These are phyloP conservation scores for Pleurotus ostreatus DNA, from an alignment of 768 basidiomycete species.

Conservation along the genomic window DNA sequence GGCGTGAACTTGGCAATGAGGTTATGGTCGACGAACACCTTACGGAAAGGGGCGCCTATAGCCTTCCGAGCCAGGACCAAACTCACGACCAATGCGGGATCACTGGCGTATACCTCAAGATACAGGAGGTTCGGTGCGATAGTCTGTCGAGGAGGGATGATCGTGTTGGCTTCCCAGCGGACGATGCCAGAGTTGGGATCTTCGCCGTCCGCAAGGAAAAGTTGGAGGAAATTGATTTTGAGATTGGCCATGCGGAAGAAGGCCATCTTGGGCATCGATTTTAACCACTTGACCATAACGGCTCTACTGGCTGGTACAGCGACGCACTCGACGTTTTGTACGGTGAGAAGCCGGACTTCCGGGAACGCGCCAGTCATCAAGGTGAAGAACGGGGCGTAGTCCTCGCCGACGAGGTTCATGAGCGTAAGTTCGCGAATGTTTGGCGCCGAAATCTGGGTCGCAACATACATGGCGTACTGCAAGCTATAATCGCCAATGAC, in stretches of 20 bases:
- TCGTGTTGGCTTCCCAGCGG: background rate
- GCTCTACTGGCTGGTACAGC: conserved; percentile 18
- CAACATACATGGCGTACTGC: conserved; percentile 41
- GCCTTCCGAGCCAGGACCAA: conserved; percentile 32
- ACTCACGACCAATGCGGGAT: conserved; percentile 24
- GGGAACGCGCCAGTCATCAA: conserved; percentile 45
- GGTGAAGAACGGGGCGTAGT: conserved; percentile 47
- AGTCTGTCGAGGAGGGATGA: conserved; percentile 12
- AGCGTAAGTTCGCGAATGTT: conserved; percentile 55
- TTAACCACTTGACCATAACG: conserved; percentile 45
- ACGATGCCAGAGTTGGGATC: conserved; percentile 21
- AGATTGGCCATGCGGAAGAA: conserved; percentile 49
- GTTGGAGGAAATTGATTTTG: conserved; percentile 35
- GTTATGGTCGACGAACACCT: conserved; percentile 39
- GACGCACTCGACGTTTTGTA: conserved; percentile 40
- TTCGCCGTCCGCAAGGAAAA: conserved; percentile 33
- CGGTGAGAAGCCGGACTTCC: conserved; percentile 49
- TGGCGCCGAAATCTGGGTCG: conserved; percentile 52
- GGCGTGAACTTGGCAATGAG: conserved; percentile 18
- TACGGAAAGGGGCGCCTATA: conserved; percentile 42
- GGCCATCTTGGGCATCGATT: conserved; percentile 52
- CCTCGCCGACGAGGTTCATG: conserved; percentile 45
- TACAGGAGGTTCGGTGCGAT: conserved; percentile 42
- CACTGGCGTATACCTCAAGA: conserved; percentile 42
- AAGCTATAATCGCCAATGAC: conserved; percentile 54